A percentile compares a stretch with the other conserved stretches of the same genome.
These are phyloP conservation scores for Chenopodium quinoa DNA, from an alignment of 148 eudicot genomes.

Conservation along the genomic window DNA sequence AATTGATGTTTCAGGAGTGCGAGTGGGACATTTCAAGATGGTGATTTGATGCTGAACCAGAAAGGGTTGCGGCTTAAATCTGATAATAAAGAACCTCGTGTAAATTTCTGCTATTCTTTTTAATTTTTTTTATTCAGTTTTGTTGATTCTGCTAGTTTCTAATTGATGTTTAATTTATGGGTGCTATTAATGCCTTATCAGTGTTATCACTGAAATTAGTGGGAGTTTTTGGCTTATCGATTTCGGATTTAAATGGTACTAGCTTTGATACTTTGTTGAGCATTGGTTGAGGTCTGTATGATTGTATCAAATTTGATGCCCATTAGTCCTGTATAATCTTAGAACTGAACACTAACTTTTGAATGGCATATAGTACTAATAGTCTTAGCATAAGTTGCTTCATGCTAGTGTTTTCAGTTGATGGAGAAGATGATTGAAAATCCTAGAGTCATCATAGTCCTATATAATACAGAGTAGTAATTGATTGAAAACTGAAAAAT, in stretches of 20 bases:
- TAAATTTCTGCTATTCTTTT: slow-evolving; percentile 31
- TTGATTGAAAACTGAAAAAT: too few species aligned
- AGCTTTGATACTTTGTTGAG: background rate
- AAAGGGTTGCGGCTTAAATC: slow-evolving; percentile 77
- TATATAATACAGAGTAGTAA: too few species aligned
- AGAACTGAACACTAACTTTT: background rate
- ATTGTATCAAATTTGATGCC: too few species aligned
- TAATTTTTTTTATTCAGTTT: background rate
- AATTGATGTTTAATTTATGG: background rate
- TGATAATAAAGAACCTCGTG: slow-evolving; percentile 53
- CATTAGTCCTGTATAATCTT: too few species aligned
- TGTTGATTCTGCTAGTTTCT: background rate
- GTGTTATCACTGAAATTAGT: background rate
- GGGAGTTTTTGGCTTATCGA: background rate
- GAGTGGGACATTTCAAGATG: slow-evolving; percentile 96
- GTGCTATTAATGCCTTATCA: background rate
- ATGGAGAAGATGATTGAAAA: background rate
- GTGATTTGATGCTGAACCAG: slow-evolving; percentile 73
- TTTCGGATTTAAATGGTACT: background rate
- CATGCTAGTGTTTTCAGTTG: background rate
- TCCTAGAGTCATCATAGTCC: background rate
- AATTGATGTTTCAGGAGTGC: slow-evolving; percentile 59
- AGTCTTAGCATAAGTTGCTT: background rate
- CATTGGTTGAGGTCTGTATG: background rate
- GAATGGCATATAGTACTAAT: too few species aligned